Conservation (phyloP, 768 basidiomycete species). For the Tulasnella sp. region DNA sequence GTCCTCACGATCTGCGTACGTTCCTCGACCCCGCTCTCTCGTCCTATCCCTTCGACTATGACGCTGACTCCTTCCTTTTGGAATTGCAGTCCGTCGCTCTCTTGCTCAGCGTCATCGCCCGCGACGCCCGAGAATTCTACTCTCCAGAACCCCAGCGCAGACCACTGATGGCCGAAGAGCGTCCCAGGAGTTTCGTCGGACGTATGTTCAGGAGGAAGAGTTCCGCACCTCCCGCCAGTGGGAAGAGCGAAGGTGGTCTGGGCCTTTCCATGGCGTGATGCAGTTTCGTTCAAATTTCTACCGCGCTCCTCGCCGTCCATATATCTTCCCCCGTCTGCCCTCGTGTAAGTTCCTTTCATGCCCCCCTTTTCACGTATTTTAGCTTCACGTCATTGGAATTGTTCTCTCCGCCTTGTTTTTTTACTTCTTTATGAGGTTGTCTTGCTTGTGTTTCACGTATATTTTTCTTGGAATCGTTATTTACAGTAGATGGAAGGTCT, state of each 20-base stretch:
- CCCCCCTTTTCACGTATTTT: too few species aligned
- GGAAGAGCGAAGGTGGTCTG: background rate
- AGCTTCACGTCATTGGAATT: too few species aligned
- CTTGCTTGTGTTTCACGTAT: too few species aligned
- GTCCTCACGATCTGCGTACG: background rate
- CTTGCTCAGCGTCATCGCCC: background rate
- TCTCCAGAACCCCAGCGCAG: background rate
- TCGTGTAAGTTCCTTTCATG: too few species aligned
- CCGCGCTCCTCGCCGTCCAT: too few species aligned
- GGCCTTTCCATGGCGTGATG: background rate
- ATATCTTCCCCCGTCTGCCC: too few species aligned
- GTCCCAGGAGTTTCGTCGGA: background rate
- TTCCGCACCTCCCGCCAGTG: background rate
- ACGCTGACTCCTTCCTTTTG: background rate
- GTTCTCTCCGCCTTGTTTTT: too few species aligned
- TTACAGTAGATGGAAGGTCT: too few species aligned
- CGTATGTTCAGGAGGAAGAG: background rate
- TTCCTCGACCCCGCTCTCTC: background rate
- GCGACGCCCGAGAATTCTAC: constrained; percentile 1
- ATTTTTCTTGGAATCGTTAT: too few species aligned
- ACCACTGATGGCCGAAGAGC: background rate
- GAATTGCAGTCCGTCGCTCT: background rate
- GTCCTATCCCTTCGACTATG: background rate
- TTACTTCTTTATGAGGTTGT: too few species aligned
- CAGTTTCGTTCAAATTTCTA: too few species aligned